Conservation (phyloP, 2,329 filamentous ascomycete species). For the Exophiala xenobiotica region DNA sequence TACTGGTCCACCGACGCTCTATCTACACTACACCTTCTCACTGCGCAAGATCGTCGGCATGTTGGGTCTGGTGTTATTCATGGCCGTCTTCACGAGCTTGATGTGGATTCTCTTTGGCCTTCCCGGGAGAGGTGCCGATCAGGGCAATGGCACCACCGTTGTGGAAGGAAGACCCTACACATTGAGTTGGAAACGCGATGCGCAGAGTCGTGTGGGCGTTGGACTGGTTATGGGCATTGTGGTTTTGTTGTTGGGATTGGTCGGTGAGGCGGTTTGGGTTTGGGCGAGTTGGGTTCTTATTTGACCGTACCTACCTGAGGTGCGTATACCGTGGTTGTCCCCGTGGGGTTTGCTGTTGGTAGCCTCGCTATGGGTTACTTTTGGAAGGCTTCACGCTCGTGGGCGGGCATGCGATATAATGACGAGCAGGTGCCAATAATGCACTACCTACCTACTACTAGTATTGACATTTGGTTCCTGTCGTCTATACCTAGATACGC, state of each 20-base stretch:
- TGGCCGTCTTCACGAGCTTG: slow-evolving; percentile 18
- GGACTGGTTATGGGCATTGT: slow-evolving; percentile 29
- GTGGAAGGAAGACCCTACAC: slow-evolving; percentile 7
- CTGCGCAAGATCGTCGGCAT: slow-evolving; percentile 13
- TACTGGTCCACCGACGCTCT: slow-evolving; percentile 8
- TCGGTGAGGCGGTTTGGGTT: slow-evolving; percentile 24
- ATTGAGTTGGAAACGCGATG: slow-evolving; percentile 26
- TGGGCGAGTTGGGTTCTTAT: slow-evolving; percentile 28
- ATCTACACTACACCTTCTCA: slow-evolving; percentile 27
- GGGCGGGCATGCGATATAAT: no score
- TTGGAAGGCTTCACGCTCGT: no score
- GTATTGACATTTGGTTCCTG: no score
- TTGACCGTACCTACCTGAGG: no score
- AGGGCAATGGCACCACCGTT: slow-evolving; percentile 14
- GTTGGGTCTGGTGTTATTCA: slow-evolving; percentile 13
- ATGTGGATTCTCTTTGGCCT: slow-evolving; percentile 31
- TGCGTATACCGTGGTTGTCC: no score
- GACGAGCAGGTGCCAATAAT: no score
- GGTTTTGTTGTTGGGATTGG: slow-evolving; percentile 20
- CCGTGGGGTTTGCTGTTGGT: no score
- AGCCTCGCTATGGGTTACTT: no score
- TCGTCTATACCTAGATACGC: no score
- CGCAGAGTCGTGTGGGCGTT: slow-evolving; percentile 23
- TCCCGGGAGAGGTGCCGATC: slow-evolving; percentile 22
- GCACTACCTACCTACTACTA: no score